Conservation (phyloP, 1,139 yeast species). For the Nakaseomyces delphensis region DNA sequence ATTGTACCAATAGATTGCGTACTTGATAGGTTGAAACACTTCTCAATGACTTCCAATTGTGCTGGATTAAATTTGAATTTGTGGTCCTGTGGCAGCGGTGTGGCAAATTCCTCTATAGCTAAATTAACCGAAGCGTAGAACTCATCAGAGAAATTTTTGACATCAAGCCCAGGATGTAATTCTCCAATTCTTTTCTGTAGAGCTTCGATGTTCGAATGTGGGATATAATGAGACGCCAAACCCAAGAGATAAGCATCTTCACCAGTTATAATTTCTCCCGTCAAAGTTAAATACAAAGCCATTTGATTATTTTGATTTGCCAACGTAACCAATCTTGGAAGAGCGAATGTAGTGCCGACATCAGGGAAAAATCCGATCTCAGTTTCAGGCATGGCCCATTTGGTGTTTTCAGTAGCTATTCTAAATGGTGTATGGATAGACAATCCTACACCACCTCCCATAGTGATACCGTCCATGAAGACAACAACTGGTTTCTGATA, state of each 20-base stretch:
- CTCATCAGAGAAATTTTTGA: constrained; percentile 12
- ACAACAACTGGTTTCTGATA: constrained; percentile 79
- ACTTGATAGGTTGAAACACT: constrained; percentile 45
- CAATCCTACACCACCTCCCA: constrained; percentile 98
- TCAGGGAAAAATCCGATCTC: constrained; percentile 96
- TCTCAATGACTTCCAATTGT: constrained; percentile 56
- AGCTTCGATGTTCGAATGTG: constrained; percentile 51
- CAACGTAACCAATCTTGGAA: constrained; percentile 51
- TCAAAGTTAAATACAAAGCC: constrained; percentile 79
- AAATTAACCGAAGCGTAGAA: constrained; percentile 46
- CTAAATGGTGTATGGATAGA: constrained; percentile 92
- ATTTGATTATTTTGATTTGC: constrained; percentile 54
- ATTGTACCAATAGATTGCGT: constrained; percentile 53
- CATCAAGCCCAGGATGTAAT: constrained; percentile 22
- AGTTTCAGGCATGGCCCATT: constrained; percentile 96
- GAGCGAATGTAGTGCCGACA: constrained; percentile 86
- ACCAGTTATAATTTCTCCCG: constrained; percentile 73
- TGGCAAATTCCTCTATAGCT: constrained; percentile 70
- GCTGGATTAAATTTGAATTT: constrained; percentile 50
- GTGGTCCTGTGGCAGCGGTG: constrained; percentile 58
- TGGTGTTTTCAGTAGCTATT: constrained; percentile 80
- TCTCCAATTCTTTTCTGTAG: constrained; percentile 58
- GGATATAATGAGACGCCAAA: constrained; percentile 82
- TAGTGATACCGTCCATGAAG: constrained; percentile 83
- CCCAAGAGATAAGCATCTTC: constrained; percentile 76